These are phyloP conservation scores for Macrocystidia cucumis DNA, from an alignment of 1,284 basidiomycete genomes.

Conservation along the genomic window DNA sequence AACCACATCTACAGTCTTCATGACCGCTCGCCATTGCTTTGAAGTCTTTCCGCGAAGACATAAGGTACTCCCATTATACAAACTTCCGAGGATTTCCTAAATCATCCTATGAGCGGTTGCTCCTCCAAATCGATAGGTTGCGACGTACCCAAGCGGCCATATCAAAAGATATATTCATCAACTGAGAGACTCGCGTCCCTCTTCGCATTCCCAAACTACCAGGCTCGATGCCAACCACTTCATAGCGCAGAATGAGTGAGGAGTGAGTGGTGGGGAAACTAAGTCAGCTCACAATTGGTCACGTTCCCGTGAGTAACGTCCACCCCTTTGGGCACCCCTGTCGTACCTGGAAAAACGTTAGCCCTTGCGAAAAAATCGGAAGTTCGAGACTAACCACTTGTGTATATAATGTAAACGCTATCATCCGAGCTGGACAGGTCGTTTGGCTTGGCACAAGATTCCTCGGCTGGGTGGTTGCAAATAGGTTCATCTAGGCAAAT, in stretches of 20 bases:
- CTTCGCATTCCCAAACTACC: conserved; percentile 49
- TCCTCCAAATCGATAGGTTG: not conserved
- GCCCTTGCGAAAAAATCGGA: conserved; percentile 3
- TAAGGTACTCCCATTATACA: conserved; percentile 49
- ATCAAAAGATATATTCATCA: conserved; percentile 55
- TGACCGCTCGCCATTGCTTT: conserved; percentile 46
- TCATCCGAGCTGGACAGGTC: conserved; percentile 33
- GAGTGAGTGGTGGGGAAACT: not conserved
- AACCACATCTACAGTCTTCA: conserved; percentile 50
- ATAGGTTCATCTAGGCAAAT: conserved; percentile 38
- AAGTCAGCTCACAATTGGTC: conserved; percentile 37
- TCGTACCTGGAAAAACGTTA: conserved; percentile 33
- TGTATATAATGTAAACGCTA: conserved; percentile 53
- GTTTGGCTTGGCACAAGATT: conserved; percentile 28
- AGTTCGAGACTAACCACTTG: conserved; percentile 35
- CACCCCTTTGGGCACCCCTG: conserved; percentile 51
- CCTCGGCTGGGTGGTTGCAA: too few species aligned
- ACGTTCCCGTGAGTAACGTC: conserved; percentile 51
- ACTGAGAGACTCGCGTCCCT: conserved; percentile 46
- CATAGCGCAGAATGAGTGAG: conserved; percentile 6
- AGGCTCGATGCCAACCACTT: conserved; percentile 45
- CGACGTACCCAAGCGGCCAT: conserved; percentile 50
- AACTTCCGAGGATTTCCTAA: conserved; percentile 48
- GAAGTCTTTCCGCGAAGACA: conserved; percentile 48
- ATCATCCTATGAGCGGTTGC: not conserved